phyloP scores from a whole-genome alignment of 306 rosid species.

The Carpinus viminea region DNA sequence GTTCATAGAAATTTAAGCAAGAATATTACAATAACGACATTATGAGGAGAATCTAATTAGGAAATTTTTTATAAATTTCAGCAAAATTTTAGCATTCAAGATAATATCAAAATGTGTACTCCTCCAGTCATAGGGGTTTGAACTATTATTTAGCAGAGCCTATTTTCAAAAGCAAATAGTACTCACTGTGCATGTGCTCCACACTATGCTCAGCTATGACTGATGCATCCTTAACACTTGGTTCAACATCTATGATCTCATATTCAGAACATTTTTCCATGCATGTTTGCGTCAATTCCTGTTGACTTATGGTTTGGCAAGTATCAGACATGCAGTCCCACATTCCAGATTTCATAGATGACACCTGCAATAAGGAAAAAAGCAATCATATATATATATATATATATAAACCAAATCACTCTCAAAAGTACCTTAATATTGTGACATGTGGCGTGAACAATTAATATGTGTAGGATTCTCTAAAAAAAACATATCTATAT shows the following conservation, averaged over 20 bases:
- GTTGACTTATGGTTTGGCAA: slow-evolving; percentile 51
- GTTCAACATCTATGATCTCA: slow-evolving; percentile 67
- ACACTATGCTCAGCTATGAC: slow-evolving; percentile 23
- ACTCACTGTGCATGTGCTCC: slow-evolving; percentile 51
- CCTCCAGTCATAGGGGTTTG: not conserved
- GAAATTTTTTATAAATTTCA: too few relatives aligned
- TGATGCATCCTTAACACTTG: slow-evolving; percentile 39
- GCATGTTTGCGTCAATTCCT: slow-evolving; percentile 39
- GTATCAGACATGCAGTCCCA: slow-evolving; percentile 86
- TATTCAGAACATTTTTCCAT: slow-evolving; percentile 40
- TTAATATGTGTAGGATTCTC: too few relatives aligned
- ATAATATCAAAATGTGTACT: not conserved
- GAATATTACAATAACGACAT: not conserved
- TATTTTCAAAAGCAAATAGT: not conserved
- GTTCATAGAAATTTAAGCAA: not conserved
- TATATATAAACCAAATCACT: too few relatives aligned
- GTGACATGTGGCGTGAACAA: too few relatives aligned
- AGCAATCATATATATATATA: not conserved
- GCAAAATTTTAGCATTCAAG: too few relatives aligned
- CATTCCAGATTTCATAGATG: slow-evolving; percentile 72
- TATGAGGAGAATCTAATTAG: slow-evolving; percentile 1
- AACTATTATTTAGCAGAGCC: not conserved
- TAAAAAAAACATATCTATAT: too few relatives aligned
- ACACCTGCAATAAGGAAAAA: slow-evolving; percentile 53
- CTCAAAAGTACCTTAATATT: too few relatives aligned